phyloP scores from a whole-genome alignment of 140 eudicot genomes.

The Erigeron philadelphicus region DNA sequence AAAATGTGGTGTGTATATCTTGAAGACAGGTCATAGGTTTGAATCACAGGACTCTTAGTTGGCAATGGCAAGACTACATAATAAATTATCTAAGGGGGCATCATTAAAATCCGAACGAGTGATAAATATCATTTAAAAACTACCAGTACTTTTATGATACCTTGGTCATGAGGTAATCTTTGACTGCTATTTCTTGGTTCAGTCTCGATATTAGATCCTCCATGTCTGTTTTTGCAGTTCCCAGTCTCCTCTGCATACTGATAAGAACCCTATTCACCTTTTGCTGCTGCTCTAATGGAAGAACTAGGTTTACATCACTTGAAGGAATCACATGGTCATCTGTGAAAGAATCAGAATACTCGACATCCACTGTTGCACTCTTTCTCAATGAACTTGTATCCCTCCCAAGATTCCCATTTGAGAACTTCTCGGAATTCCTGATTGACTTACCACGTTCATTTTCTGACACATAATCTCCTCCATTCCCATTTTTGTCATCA shows the following conservation, averaged over 20 bases:
- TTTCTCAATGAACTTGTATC: constrained; percentile 48
- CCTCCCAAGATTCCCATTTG: constrained; percentile 56
- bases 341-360: constrained; percentile 39
- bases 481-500: constrained; percentile 40
- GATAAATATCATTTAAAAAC: too few species aligned
- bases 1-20: too few species aligned
- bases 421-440: constrained; percentile 45
- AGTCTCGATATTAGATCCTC: constrained; percentile 91
- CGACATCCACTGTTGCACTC: constrained; percentile 44
- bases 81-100: too few species aligned
- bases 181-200: constrained; percentile 88
- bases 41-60: too few species aligned
- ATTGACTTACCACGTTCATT: constrained; percentile 34
- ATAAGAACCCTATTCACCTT: constrained; percentile 64
- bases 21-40: too few species aligned
- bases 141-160: constrained; percentile 30
- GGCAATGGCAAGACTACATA: too few species aligned
- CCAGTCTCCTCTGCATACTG: constrained; percentile 80
- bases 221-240: constrained; percentile 90
- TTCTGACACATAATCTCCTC: constrained; percentile 34
- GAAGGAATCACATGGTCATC: constrained; percentile 32
- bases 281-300: constrained; percentile 73
- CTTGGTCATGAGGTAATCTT: constrained; percentile 90
- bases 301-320: constrained; percentile 41
- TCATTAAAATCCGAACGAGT: too few species aligned